Percentiles rank a stretch among this genome's conserved stretches.
Conservation (phyloP, 345 rosid genomes). For the Luvunga scandens region DNA sequence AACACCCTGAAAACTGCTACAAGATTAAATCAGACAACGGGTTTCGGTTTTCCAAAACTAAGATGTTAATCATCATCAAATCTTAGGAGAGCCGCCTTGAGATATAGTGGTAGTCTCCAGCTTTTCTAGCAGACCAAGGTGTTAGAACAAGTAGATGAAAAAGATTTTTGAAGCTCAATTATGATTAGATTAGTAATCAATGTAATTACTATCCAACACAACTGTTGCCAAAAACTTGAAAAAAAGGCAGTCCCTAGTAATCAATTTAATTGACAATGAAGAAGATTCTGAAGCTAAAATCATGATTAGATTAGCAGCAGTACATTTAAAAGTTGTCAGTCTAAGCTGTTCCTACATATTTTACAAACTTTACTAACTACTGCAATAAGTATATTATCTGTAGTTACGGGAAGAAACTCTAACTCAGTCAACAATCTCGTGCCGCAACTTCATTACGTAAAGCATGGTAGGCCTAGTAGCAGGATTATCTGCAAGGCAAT, state of each 20-base stretch:
- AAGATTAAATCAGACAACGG: too few relatives aligned
- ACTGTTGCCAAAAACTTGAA: background rate
- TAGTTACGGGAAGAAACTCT: background rate
- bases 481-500: conserved; percentile 69
- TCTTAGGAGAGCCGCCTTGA: too few relatives aligned
- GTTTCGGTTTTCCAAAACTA: too few relatives aligned
- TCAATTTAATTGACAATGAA: background rate
- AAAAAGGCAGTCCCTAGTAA: background rate
- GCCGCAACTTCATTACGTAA: conserved; percentile 50
- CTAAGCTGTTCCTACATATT: conserved; percentile 3
- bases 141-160: too few relatives aligned
- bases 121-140: too few relatives aligned
- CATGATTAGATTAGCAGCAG: conserved; percentile 10
- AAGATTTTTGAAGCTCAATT: background rate
- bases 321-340: background rate
- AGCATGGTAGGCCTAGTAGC: conserved; percentile 73
- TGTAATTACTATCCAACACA: background rate
- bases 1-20: too few relatives aligned
- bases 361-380: conserved; percentile 23
- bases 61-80: too few relatives aligned
- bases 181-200: background rate
- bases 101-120: too few relatives aligned
- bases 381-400: background rate
- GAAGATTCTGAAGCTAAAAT: background rate
- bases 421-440: conserved; percentile 36